phyloP scores from a whole-genome alignment of 2,329 filamentous ascomycete species.

The Blastomyces gilchristii region DNA sequence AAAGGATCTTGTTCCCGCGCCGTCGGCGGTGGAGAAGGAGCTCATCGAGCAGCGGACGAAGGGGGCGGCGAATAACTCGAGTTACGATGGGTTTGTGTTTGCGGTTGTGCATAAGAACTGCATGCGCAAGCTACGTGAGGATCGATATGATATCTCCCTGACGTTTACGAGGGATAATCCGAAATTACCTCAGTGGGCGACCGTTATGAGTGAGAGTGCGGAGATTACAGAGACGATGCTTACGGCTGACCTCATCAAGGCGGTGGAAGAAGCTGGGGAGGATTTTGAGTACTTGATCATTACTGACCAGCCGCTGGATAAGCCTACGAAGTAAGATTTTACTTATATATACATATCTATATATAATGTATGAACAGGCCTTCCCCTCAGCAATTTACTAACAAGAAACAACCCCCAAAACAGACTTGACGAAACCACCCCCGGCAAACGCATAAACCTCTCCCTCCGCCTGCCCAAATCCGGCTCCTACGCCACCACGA shows the following conservation, averaged over 20 bases:
- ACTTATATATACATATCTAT: neutral
- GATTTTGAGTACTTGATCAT: slow-evolving; percentile 78
- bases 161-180: slow-evolving; percentile 86
- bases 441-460: slow-evolving; percentile 79
- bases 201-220: slow-evolving; percentile 92
- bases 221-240: slow-evolving; percentile 84
- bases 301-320: slow-evolving; percentile 79
- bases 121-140: slow-evolving; percentile 83
- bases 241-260: slow-evolving; percentile 75
- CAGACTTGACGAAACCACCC: slow-evolving; percentile 66
- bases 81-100: slow-evolving; percentile 87
- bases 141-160: slow-evolving; percentile 88
- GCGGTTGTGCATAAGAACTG: slow-evolving; percentile 88
- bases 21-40: slow-evolving; percentile 49
- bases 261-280: slow-evolving; percentile 67
- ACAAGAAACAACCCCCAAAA: neutral
- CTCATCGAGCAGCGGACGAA: slow-evolving; percentile 51
- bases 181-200: slow-evolving; percentile 82
- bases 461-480: slow-evolving; percentile 57
- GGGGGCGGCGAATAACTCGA: slow-evolving; percentile 40
- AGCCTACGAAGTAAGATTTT: slow-evolving; percentile 65
- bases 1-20: slow-evolving; percentile 58
- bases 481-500: slow-evolving; percentile 44
- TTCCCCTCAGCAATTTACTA: neutral
- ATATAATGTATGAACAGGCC: neutral